Percentiles rank a stretch among this genome's conserved stretches.
These are phyloP conservation scores for Kokia cookei DNA, from an alignment of 441 rosid genomes.

Conservation along the genomic window DNA sequence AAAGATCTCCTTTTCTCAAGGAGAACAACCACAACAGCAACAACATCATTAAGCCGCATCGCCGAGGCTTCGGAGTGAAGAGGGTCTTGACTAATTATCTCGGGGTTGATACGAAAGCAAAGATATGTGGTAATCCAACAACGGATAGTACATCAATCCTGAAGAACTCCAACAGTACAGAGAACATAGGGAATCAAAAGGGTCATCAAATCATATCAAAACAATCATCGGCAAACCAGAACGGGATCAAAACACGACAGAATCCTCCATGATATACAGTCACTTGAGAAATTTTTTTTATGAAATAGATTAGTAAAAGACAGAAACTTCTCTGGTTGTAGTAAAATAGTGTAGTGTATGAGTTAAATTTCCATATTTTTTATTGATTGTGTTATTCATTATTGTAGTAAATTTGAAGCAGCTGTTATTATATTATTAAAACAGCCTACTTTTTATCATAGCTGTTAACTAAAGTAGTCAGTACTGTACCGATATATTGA, in stretches of 20 bases:
- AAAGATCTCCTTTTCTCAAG: conserved; percentile 46
- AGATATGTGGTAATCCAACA: conserved; percentile 35
- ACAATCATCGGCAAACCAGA: conserved; percentile 17
- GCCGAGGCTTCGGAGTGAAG: conserved; percentile 75
- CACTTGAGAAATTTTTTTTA: neutral
- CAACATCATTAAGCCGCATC: conserved; percentile 35
- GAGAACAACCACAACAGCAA: conserved; percentile 17
- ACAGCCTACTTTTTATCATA: neutral
- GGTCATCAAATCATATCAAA: conserved; percentile 9
- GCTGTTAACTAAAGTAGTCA: neutral
- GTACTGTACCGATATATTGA: too few species aligned
- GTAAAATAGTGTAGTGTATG: neutral
- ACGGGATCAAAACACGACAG: conserved; percentile 13
- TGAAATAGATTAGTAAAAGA: conserved; percentile 2
- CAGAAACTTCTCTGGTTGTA: neutral
- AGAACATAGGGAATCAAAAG: conserved; percentile 25
- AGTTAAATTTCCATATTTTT: neutral
- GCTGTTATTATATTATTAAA: too few species aligned
- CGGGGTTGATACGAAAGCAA: conserved; percentile 51
- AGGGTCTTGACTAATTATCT: conserved; percentile 66
- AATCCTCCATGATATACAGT: conserved; percentile 24
- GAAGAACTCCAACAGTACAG: conserved; percentile 21
- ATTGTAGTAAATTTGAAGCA: neutral
- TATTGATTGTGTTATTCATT: neutral
- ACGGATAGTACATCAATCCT: conserved; percentile 26